Base-by-base conservation (phyloP, 2,329 filamentous ascomycete species). In the Penicillium nordicum region DNA sequence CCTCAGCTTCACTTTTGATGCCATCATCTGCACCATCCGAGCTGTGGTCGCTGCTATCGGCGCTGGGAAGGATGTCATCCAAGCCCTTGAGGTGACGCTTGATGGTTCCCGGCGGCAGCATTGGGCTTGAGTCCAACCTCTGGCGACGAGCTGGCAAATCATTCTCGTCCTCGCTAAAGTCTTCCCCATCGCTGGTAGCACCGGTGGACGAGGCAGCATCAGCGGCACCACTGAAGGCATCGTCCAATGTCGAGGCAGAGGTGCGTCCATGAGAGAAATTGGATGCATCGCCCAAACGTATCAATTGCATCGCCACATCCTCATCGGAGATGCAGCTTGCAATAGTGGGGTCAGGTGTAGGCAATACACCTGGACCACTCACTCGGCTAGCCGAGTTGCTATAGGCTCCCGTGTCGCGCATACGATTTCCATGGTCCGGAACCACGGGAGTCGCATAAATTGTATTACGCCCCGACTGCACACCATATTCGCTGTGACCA, bases 281-380 rank as follows among this genome's bases (percentile, higher is more conserved):
- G 55, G 92, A 94, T 66, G 92, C 90, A 72, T 97, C 92, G 44
- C 94, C 92, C 53, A 99, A 84, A 65, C 93, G 89, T 87, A 99
- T 97, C 68, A 99, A 81, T 77, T 97, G 94, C 71, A 97, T 88
- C 55, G 94, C 94, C 60, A 97, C 94, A 75, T 99, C 94, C 75
- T 99, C 94, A 72, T 99, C 94, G 14, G 93, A 97, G 74, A 99
- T 93, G 74, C 91, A 95, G 76, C 93, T 97, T 53, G 90, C 90
- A 66, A 97, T 89, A 12, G 94, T 99, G n/a, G 93, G 93, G 67
- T 97, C 94, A 27, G 94, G 94, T 2, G 94, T 99, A 21, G 92
- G 92, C 61, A 97, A 80, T 64, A 95, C 84, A 53, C 87, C 86
- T 61, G 80, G 72, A 48, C 71, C 76, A 50, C 72, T 68, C 41